Base-by-base conservation (phyloP, 331 rosid genomes). In the Pyracantha coccinea region DNA sequence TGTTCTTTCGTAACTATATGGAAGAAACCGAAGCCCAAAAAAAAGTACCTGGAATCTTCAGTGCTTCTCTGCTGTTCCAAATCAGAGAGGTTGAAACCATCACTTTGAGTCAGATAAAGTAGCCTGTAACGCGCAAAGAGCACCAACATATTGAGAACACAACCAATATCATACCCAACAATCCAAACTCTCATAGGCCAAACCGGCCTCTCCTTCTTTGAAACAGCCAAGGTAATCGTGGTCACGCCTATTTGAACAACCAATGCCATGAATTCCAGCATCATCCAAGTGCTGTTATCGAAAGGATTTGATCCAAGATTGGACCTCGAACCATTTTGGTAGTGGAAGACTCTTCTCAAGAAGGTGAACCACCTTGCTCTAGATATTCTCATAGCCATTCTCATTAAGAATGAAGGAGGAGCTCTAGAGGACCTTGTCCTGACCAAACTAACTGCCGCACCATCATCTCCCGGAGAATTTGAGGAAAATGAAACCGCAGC, bases 131-230 rank as follows among this genome's bases (percentile, higher is more conserved):
- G 97, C 0, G 92, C 97, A 64, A 77, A 90, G 54, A 91, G 96
- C n/a, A 92, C 80, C 74, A 94, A 58, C 63, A 94, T 71, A 80
- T 85, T 87, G 72, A 94, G 97, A 59, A 83, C 24, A 79, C 95
- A 92, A 2, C 97, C 97, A 78, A 92, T 86, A 75, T 88, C 92
- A 81, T 94, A 92, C 60, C 97, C 97, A 75, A 85, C 72, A 44
- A 90, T 80, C 99, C 99, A 94, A 60, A 90, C 53, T 82, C 99
- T 94, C 97, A 94, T 92, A 52, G 99, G 99, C 99, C 97, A 92
- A 87, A 94, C 77, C 31, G 99, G 99, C 75, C 68, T 91, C 81
- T 94, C 97, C 69, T 29, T 81, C 85, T 87, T 82, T 0, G 99
- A 92, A 79, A 87, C 77, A 33, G 86, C 82, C 79, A 94, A 74